phyloP scores from a whole-genome alignment of 1,284 basidiomycete genomes.

The Microbotryum scabiosae region DNA sequence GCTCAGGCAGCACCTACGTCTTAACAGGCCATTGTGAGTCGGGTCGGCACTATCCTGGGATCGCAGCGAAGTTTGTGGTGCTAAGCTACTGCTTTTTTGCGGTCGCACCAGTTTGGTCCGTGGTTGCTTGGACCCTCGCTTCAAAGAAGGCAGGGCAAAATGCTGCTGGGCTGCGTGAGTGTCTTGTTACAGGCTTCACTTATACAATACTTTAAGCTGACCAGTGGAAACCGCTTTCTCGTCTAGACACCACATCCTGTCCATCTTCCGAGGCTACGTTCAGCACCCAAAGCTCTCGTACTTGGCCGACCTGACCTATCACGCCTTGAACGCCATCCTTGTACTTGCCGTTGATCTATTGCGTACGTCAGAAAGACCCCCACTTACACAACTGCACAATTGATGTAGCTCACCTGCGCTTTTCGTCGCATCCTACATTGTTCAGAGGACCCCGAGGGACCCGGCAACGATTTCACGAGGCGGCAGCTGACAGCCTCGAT shows the following conservation, averaged over 20 bases:
- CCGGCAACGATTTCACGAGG: conserved; percentile 4
- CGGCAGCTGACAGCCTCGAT: conserved; percentile 2
- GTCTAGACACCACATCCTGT: conserved; percentile 13
- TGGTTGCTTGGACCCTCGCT: conserved; percentile 14
- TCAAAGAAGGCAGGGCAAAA: not conserved
- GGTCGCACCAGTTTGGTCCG: conserved; percentile 13
- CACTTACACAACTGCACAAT: not conserved
- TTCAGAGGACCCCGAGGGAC: conserved; percentile 17
- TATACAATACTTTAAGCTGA: not conserved
- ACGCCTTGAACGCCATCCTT: conserved; percentile 21
- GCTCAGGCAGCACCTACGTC: conserved; percentile 6
- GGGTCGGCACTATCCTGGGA: too few relatives aligned
- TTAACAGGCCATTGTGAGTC: conserved; percentile 24
- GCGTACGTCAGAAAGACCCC: conserved; percentile 5
- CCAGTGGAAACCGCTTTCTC: too few relatives aligned
- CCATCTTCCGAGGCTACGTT: conserved; percentile 13
- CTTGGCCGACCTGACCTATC: conserved; percentile 3
- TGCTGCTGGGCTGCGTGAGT: conserved; percentile 19
- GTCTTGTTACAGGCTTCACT: too few relatives aligned
- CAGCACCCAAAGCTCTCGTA: conserved; percentile 8
- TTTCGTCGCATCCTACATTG: not conserved
- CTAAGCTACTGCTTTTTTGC: not conserved
- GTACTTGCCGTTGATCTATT: conserved; percentile 18
- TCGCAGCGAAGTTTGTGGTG: not conserved
- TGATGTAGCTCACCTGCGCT: too few relatives aligned